Conservation (phyloP, 1,284 basidiomycete genomes). For the Rhodotorula sp. region DNA sequence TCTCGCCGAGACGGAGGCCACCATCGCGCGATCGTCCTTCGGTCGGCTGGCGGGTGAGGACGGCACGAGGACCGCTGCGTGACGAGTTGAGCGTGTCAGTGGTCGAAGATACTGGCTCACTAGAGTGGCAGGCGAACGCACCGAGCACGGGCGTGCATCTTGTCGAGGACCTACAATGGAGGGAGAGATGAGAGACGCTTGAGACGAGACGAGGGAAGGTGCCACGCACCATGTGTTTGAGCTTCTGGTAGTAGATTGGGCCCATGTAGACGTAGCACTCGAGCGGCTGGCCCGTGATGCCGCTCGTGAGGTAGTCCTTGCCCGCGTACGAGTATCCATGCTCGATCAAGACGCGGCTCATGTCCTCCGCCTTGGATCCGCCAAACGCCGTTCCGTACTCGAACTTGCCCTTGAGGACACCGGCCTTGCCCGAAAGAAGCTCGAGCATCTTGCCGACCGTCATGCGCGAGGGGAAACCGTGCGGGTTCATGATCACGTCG, state of each 20-base stretch:
- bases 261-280: slow-evolving; percentile 98
- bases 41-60: slow-evolving; percentile 94
- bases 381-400: slow-evolving; percentile 82
- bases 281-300: slow-evolving; percentile 93
- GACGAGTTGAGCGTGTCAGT: slow-evolving; percentile 21
- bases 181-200: slow-evolving; percentile 18
- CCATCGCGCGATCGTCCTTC: slow-evolving; percentile 97
- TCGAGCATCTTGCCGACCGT: slow-evolving; percentile 99
- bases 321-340: slow-evolving; percentile 95
- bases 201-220: too few relatives aligned
- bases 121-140: neutral
- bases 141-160: slow-evolving; percentile 96
- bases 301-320: slow-evolving; percentile 97
- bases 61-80: slow-evolving; percentile 89
- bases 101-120: neutral
- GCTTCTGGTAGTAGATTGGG: slow-evolving; percentile 63
- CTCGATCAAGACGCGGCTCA: slow-evolving; percentile 92
- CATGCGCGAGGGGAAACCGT: slow-evolving; percentile 99
- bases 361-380: slow-evolving; percentile 98
- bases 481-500: slow-evolving; percentile 99
- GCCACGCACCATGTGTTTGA: slow-evolving; percentile 66
- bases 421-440: slow-evolving; percentile 87
- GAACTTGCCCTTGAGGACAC: slow-evolving; percentile 79
- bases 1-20: slow-evolving; percentile 94
- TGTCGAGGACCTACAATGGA: slow-evolving; percentile 52